phyloP scores from a whole-genome alignment of 768 basidiomycete species.

The Candolleomyces eurysporus region DNA sequence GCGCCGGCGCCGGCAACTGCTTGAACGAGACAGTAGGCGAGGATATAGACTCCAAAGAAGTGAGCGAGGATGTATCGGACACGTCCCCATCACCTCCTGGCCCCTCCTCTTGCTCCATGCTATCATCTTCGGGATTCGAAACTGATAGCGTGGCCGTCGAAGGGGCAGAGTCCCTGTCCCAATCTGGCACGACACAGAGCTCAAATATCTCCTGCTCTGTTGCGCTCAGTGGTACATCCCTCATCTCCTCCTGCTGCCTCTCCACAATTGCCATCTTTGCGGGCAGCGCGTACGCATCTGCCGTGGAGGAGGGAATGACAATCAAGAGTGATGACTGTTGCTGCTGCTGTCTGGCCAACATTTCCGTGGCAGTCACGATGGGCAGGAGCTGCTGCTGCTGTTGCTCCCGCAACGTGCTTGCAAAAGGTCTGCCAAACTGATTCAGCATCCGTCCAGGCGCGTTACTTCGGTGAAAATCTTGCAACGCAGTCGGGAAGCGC shows the following conservation, averaged over 20 bases:
- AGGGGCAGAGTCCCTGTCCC: conserved; percentile 34
- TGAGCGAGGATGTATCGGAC: conserved; percentile 9
- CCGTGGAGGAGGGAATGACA: conserved; percentile 1
- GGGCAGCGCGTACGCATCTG: conserved; percentile 3
- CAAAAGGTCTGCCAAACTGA: conserved; percentile 67
- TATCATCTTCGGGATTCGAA: neutral
- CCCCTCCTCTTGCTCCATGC: conserved; percentile 8
- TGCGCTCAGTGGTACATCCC: conserved; percentile 60
- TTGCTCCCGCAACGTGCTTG: conserved; percentile 43
- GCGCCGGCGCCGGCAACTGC: conserved; percentile 9
- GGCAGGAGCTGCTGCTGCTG: neutral
- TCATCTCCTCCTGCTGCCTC: conserved; percentile 19
- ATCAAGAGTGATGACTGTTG: neutral
- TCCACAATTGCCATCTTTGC: conserved; percentile 4
- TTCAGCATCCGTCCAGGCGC: conserved; percentile 46
- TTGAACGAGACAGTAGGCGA: conserved; percentile 1
- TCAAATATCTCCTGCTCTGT: conserved; percentile 73
- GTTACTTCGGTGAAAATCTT: conserved; percentile 53
- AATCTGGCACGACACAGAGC: conserved; percentile 59
- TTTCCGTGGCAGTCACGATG: conserved; percentile 7
- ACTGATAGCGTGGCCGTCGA: neutral
- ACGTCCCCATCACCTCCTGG: conserved; percentile 5
- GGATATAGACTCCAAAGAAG: conserved; percentile 8
- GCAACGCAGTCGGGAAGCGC: conserved; percentile 60
- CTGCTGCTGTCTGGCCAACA: conserved; percentile 2